Evolutionary conservation across 1,284 basidiomycete genomes (phyloP), one percentile per base, ranked within the genome.

Genomic region (Microbotryum lychnidis-dioicae): DNA sequence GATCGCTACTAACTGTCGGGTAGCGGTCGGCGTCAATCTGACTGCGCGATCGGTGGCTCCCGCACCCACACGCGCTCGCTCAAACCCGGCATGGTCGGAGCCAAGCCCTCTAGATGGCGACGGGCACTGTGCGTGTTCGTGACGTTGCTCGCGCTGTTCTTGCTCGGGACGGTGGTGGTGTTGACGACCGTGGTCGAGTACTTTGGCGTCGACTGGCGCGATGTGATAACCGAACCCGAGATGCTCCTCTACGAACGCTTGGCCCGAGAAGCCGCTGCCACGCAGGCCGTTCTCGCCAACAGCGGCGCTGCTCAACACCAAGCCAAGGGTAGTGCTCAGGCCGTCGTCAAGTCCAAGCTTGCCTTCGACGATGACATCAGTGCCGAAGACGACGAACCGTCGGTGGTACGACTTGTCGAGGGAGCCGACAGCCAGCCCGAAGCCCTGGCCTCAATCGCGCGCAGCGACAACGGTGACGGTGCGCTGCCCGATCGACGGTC

Each of bases 161-260:
- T 97, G 61, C 72, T 90, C 46, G 93, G 93, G 56, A 97, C 94
- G 33, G 84, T 97, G 75, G 75, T 90, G 75, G 91, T 98, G 61
- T 86, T 98, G 73, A 87, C 87, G 18, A 89, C 90, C 29, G 84
- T 96, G 51, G 87, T 89, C 33, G 87, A 87, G 75, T 96, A 92
- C 76, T 89, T 97, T 70, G 83, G 85, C 69, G 91, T 97, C 73
- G 83, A 86, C 75, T 75, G 81, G 54, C 76, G 79, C 42, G 90
- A 90, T 45, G 90, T 89, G 75, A 80, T 96, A 72, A 81, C 84
- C 10, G 87, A 92, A 73, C 75, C 78, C 16, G 89, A 94, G 74
- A 83, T 94, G 27, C 84, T 44, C 27, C 51, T 61, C 6, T 66
- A 55, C 44, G 63, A 64, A 53, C 51, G 58, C 3, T 53, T 66